Conservation (phyloP, 495 filamentous ascomycete genomes). For the Aspergillus steynii region DNA sequence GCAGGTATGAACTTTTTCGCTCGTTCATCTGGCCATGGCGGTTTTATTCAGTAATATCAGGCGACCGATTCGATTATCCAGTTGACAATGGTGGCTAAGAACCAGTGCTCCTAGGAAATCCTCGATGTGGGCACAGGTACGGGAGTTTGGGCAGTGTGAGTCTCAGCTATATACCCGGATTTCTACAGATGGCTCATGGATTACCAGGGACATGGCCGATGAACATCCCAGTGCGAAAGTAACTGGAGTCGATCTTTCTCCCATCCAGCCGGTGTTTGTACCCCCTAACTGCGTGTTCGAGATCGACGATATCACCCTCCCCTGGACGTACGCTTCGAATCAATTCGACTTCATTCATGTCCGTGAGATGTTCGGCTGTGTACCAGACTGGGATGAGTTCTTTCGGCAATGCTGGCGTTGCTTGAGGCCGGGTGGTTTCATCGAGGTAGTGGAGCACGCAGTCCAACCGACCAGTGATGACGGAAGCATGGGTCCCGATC, state of each 20-base stretch:
- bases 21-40: too few species aligned
- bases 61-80: too few species aligned
- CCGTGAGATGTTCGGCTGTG: constrained; percentile 56
- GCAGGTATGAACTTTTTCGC: too few species aligned
- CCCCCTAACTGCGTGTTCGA: constrained; percentile 57
- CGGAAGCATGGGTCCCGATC: not conserved
- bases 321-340: constrained; percentile 54
- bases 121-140: too few species aligned
- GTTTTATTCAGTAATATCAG: too few species aligned
- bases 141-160: too few species aligned
- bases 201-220: not conserved
- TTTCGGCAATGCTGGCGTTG: constrained; percentile 34
- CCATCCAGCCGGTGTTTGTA: constrained; percentile 42
- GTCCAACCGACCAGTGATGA: constrained; percentile 46
- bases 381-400: constrained; percentile 59
- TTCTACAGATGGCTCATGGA: too few species aligned
- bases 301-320: constrained; percentile 55
- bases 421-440: constrained; percentile 66
- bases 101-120: too few species aligned
- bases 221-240: not conserved
- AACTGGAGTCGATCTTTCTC: constrained; percentile 28
- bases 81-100: too few species aligned
- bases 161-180: too few species aligned
- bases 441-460: constrained; percentile 60
- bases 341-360: constrained; percentile 69